Base-by-base conservation (phyloP, 148 eudicot species). In the Camellia sinensis region DNA sequence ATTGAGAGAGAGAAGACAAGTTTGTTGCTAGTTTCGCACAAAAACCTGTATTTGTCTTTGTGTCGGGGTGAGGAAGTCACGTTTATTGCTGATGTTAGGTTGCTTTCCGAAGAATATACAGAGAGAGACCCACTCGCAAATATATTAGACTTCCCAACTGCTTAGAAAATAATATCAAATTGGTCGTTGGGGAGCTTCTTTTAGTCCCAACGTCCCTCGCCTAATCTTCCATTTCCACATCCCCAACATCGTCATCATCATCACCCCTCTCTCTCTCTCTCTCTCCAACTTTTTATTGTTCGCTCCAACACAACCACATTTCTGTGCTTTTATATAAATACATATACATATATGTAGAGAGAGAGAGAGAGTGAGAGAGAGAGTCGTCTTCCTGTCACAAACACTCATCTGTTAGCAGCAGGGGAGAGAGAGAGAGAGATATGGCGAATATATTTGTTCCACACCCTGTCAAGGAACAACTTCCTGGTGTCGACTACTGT, bases 401-500 rank as follows among this genome's bases (percentile, higher is more conserved):
- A 29, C 37, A 29, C 37, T 29, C 37, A 29, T 29, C 37, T 29
- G 37, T 29, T 29, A 29, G 37, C 37, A 29, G 37, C 0, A 29
- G 37, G 37, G 1, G 37, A 29, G 37, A 29, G 37, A 29, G 37
- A 29, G 37, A 29, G 37, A 29, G 37, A 29, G 37, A 29, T 29
- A 29, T 29, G 37, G 37, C 37, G 37, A 91, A 90, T 54, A 89
- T 84, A 71, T 86, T 87, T 19, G 90, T 73, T 68, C 91, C 99
- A 15, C 88, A 87, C 81, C 97, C 97, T 7, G 89, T 91, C 52
- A 92, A 89, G 82, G 98, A 92, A 17, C 99, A 95, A 65, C 88
- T 95, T 3, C 92, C 93, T 9, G 92, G 91, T 2, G 89, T 95
- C 69, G 97, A 95, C 80, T 89, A 80, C 77, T 95, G 99, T 79